These are phyloP conservation scores for Cercophora newfieldiana DNA, from an alignment of 495 filamentous ascomycete species.

Conservation along the genomic window DNA sequence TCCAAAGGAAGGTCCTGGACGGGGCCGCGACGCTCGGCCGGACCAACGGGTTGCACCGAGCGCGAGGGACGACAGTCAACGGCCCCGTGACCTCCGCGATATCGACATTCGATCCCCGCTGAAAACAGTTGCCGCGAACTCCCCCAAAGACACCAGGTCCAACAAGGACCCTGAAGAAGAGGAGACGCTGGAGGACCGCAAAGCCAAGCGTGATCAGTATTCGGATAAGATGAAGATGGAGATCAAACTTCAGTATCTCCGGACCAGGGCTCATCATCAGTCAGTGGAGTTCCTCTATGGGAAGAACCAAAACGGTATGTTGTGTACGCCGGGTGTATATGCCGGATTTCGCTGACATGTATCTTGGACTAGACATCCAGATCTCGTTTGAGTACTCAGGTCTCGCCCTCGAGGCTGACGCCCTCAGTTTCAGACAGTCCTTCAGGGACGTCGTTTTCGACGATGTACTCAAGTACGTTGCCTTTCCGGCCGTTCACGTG, in stretches of 20 bases:
- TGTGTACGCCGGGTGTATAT: neutral
- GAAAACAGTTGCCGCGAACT: neutral
- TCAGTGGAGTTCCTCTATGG: neutral
- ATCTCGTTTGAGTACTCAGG: slow-evolving; percentile 4
- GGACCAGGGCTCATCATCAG: neutral
- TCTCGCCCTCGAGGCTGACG: slow-evolving; percentile 1
- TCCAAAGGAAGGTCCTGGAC: neutral
- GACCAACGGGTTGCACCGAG: neutral
- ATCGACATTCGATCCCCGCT: too few relatives aligned
- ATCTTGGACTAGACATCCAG: neutral
- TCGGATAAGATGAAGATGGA: neutral
- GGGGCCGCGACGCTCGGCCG: neutral
- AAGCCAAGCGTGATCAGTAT: neutral
- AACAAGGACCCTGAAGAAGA: neutral
- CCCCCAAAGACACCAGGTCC: neutral
- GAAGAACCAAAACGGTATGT: neutral
- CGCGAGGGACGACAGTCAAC: neutral
- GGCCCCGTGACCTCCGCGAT: neutral
- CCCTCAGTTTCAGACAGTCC: neutral
- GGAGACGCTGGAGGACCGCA: neutral
- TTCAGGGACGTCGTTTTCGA: neutral
- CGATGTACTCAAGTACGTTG: neutral
- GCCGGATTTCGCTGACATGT: neutral
- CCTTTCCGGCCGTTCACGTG: neutral
- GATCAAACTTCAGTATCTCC: neutral